These are phyloP conservation scores for Spergularia marina DNA, from an alignment of 148 eudicot genomes.

Conservation along the genomic window DNA sequence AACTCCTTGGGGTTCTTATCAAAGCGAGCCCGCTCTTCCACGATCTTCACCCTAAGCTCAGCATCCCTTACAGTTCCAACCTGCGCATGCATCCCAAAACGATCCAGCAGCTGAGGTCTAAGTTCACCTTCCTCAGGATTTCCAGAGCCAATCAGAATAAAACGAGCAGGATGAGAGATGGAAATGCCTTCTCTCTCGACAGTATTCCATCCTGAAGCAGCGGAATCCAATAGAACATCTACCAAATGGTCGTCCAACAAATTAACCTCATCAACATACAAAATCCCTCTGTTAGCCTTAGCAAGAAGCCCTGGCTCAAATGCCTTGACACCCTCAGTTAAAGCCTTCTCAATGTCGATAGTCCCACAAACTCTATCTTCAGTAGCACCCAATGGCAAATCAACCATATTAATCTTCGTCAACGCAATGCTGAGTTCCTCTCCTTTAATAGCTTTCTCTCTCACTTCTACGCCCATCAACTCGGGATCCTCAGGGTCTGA, in stretches of 20 bases:
- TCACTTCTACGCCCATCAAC: conserved; percentile 79
- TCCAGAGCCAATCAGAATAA: conserved; percentile 82
- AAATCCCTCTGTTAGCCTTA: conserved; percentile 86
- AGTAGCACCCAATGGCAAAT: conserved; percentile 89
- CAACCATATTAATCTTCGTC: conserved; percentile 96
- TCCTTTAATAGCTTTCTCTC: conserved; percentile 66
- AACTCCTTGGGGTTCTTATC: conserved; percentile 80
- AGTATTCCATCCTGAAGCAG: conserved; percentile 96
- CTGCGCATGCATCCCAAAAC: conserved; percentile 97
- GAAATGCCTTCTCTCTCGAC: conserved; percentile 96
- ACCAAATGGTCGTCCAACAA: conserved; percentile 87
- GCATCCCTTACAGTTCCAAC: conserved; percentile 94
- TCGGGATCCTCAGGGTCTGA: conserved; percentile 97
- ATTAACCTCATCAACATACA: conserved; percentile 90
- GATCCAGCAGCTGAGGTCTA: conserved; percentile 82
- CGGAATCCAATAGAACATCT: conserved; percentile 91
- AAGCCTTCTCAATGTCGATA: conserved; percentile 90
- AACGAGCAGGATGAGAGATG: conserved; percentile 91
- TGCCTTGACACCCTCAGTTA: conserved; percentile 91
- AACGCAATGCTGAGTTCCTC: conserved; percentile 50
- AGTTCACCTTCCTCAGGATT: conserved; percentile 95
- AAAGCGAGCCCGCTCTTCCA: conserved; percentile 84
- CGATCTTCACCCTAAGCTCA: conserved; percentile 90
- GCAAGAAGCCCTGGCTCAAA: conserved; percentile 98
- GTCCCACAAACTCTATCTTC: conserved; percentile 98